Evolutionary conservation across 768 basidiomycete species (phyloP).

Genomic region (Holtermannia corniformis): DNA sequence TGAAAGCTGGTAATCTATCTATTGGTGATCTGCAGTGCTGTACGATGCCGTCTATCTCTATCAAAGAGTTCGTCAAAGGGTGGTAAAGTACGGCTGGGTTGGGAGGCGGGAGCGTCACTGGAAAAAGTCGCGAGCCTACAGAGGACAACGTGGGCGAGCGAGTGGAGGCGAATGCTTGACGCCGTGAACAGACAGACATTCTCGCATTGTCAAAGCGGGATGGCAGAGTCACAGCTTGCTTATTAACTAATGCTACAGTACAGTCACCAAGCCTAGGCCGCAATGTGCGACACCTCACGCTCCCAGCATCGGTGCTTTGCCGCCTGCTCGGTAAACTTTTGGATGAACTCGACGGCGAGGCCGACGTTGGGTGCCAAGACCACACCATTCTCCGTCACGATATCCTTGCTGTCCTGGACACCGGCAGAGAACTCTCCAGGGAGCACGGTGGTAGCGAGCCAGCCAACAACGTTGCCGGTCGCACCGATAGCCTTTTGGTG

Average conservation of each 20-base stretch:
- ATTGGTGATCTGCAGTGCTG: not conserved
- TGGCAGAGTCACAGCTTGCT: no score
- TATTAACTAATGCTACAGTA: no score
- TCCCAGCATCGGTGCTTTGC: constrained; percentile 44
- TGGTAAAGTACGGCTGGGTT: no score
- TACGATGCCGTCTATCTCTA: no score
- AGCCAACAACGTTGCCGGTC: constrained; percentile 49
- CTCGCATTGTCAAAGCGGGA: no score
- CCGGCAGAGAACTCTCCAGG: constrained; percentile 38
- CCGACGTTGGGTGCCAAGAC: constrained; percentile 37
- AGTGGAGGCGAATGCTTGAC: no score
- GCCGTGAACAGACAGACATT: no score
- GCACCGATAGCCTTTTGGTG: constrained; percentile 78
- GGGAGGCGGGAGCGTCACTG: not conserved
- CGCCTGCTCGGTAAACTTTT: constrained; percentile 39
- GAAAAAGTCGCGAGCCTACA: not conserved
- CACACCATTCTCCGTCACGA: constrained; percentile 41
- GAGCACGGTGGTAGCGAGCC: constrained; percentile 41
- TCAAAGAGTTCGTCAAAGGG: no score
- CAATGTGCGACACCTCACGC: constrained; percentile 37
- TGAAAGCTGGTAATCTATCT: not conserved
- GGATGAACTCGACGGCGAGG: constrained; percentile 36
- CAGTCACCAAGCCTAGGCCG: constrained; percentile 30
- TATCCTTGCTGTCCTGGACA: constrained; percentile 21
- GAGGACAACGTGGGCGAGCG: not conserved